Evolutionary conservation across 2,329 filamentous ascomycete species (phyloP), one percentile per base, ranked within the genome.

Genomic region (Stylonectria norvegica): DNA sequence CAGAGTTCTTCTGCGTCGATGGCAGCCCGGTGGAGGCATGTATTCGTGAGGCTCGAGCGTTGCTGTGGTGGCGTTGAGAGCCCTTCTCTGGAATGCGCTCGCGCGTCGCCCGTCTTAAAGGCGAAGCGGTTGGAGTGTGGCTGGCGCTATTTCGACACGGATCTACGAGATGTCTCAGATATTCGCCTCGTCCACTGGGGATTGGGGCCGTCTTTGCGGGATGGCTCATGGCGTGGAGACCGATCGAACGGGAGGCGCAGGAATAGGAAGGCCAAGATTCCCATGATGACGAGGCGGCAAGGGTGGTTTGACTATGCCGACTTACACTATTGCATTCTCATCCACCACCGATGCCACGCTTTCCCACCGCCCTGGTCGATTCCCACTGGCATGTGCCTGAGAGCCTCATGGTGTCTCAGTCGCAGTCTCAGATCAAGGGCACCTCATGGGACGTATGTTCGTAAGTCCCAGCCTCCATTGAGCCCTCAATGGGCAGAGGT

Each of bases 371-470:
- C 40, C 40, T 28, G 28, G 36, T 17, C 31, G 29, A n/a, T 25
- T 33, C 16, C 28, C 41, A 44, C 35, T 45, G 43, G 37, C 36
- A 52, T 40, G 34, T 22, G 6, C 12, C 20, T 15, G 9, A 38
- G 20, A 29, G 22, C 40, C 42, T 36, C 48, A 43, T 57, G 54
- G 53, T 53, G 50, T 56, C 47, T 55, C 36, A 40, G 22, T 12
- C 22, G 37, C 20, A 28, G 40, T 27, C 36, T 36, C 36, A 35
- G 34, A 19, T 22, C 33, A 23, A 38, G 23, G 39, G 47, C 42
- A 50, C 42, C 44, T 39, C 46, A 33, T 22, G n/a, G 30, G 34
- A 43, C 43, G 48, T 45, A 57, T 56, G 54, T 43, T 45, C 40
- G 32, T 39, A 47, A 36, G 38, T 22, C 40, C 48, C 49, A 36